Evolutionary conservation across 2,329 filamentous ascomycete genomes (phyloP).

Genomic region (Fusarium sp.): DNA sequence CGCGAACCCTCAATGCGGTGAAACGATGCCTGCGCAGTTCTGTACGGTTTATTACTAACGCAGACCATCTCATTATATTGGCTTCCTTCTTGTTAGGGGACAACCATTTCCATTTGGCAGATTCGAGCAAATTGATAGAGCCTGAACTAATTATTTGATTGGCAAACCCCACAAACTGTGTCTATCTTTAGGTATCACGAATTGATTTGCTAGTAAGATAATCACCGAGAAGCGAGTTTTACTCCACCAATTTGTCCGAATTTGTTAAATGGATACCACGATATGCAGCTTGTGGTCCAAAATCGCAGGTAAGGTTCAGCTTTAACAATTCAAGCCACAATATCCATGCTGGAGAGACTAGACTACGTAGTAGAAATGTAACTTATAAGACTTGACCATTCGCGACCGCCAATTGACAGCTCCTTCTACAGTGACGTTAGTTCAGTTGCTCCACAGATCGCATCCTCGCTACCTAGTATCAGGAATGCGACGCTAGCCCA

Average conservation of each 20-base stretch:
- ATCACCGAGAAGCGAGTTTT: too few relatives aligned
- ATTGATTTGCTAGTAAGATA: too few relatives aligned
- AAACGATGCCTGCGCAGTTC: too few relatives aligned
- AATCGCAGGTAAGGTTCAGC: constrained; percentile 26
- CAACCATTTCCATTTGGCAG: too few relatives aligned
- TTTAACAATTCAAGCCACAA: constrained; percentile 28
- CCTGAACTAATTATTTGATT: too few relatives aligned
- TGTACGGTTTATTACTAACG: too few relatives aligned
- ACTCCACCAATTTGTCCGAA: too few relatives aligned
- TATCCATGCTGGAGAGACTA: constrained; percentile 1
- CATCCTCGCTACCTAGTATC: constrained; percentile 30
- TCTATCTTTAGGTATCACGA: too few relatives aligned
- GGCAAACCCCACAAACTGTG: too few relatives aligned
- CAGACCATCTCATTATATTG: not conserved
- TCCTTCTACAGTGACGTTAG: too few relatives aligned
- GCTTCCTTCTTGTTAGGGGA: not conserved
- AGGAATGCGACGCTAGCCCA: constrained; percentile 36
- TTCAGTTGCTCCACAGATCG: constrained; percentile 19
- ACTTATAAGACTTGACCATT: not conserved
- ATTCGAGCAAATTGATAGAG: too few relatives aligned
- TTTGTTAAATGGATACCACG: not conserved
- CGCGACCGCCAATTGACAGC: constrained; percentile 20
- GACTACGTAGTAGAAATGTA: too few relatives aligned
- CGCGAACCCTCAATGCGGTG: not conserved
- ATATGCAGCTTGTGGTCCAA: not conserved